Percentiles rank a stretch among this genome's conserved stretches.
These are phyloP conservation scores for Polyrhizophydium stewartii DNA, from an alignment of 371 early-diverging fungal species.

Conservation along the genomic window DNA sequence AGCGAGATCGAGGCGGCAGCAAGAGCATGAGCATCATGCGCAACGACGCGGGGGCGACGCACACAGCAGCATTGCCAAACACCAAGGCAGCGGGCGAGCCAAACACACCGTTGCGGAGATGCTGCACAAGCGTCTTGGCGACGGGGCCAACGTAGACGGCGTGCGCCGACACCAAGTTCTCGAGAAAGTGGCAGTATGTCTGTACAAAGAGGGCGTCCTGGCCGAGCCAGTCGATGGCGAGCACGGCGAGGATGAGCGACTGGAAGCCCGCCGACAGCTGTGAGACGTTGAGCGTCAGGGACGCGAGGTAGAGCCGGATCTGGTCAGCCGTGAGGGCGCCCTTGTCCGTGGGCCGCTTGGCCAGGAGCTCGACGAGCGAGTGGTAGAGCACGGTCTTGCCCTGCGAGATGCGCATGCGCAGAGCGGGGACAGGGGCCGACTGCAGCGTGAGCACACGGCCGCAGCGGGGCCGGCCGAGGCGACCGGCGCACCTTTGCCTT, in stretches of 20 bases:
- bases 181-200: constrained; percentile 65
- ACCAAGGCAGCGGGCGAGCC: not conserved
- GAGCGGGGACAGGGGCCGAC: not conserved
- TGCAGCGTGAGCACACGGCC: not conserved
- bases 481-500: not conserved
- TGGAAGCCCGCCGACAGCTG: constrained; percentile 47
- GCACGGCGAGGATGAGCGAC: constrained; percentile 66
- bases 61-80: not conserved
- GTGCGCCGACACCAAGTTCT: constrained; percentile 82
- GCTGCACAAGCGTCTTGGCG: constrained; percentile 55
- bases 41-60: not conserved
- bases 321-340: constrained; percentile 1
- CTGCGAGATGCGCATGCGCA: not conserved
- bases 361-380: constrained; percentile 4
- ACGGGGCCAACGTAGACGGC: constrained; percentile 70
- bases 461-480: not conserved
- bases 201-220: constrained; percentile 58
- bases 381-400: constrained; percentile 1
- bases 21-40: not conserved
- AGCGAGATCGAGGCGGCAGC: not conserved
- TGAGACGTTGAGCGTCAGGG: constrained; percentile 50
- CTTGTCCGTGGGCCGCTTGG: not conserved
- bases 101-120: constrained; percentile 61
- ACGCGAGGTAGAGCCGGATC: constrained; percentile 22
- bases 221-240: constrained; percentile 65